These are phyloP conservation scores for Lodderomyces orthopsilosis DNA, from an alignment of 1,139 yeast species.

Conservation along the genomic window DNA sequence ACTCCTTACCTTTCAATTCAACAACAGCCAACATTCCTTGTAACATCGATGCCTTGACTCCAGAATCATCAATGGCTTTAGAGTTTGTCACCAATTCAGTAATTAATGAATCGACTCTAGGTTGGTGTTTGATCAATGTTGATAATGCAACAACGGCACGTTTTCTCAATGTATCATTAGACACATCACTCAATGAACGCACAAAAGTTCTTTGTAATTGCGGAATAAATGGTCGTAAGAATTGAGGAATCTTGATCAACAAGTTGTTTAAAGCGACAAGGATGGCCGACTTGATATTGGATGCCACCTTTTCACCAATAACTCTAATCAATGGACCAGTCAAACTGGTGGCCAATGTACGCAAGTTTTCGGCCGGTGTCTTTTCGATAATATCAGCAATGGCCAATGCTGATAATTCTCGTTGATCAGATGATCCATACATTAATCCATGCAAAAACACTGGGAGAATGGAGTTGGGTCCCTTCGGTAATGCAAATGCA, in stretches of 20 bases:
- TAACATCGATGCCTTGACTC: conserved; percentile 82
- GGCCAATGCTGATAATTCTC: conserved; percentile 84
- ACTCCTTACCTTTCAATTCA: conserved; percentile 69
- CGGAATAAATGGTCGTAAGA: conserved; percentile 92
- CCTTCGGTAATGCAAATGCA: conserved; percentile 78
- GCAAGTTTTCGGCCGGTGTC: conserved; percentile 77
- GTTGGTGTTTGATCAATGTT: conserved; percentile 81
- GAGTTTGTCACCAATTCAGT: conserved; percentile 80
- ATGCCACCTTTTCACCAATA: conserved; percentile 89
- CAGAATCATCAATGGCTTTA: conserved; percentile 51
- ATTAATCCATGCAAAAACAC: conserved; percentile 91
- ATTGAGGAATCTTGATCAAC: conserved; percentile 81
- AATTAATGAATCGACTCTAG: conserved; percentile 90
- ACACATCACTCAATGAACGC: conserved; percentile 77
- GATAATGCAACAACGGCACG: conserved; percentile 94
- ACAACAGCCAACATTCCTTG: conserved; percentile 85
- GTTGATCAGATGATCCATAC: conserved; percentile 85
- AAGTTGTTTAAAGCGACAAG: conserved; percentile 77
- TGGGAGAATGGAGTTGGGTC: conserved; percentile 86
- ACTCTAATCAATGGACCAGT: conserved; percentile 98
- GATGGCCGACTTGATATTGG: conserved; percentile 91
- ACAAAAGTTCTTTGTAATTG: conserved; percentile 97
- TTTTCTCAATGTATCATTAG: conserved; percentile 67
- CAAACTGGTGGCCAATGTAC: conserved; percentile 86
- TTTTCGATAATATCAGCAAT: conserved; percentile 85